Conservation (phyloP, 2,329 filamentous ascomycete genomes). For the Pyricularia pennisetigena region DNA sequence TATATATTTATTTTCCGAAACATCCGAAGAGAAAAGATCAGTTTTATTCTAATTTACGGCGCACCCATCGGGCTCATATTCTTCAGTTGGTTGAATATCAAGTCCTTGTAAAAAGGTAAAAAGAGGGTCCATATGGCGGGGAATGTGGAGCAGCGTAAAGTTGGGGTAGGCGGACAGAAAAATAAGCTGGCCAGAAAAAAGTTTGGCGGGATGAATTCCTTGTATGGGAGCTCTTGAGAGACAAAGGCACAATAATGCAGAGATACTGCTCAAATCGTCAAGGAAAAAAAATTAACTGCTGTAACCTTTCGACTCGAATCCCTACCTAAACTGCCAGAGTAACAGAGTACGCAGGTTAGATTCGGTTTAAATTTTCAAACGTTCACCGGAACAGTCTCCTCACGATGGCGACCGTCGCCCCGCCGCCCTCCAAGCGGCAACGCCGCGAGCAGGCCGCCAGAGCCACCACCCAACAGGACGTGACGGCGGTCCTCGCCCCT, state of each 20-base stretch:
- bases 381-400: neutral
- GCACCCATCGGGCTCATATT: neutral
- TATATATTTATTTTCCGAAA: too few relatives aligned
- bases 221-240: neutral
- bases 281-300: neutral
- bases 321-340: neutral
- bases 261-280: neutral
- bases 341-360: neutral
- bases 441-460: constrained; percentile 65
- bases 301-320: neutral
- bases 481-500: constrained; percentile 56
- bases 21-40: neutral
- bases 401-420: constrained; percentile 22
- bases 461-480: constrained; percentile 65
- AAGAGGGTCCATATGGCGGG: neutral
- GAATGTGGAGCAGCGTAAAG: neutral
- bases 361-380: neutral
- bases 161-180: constrained; percentile 1
- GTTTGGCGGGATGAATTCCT: neutral
- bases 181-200: neutral
- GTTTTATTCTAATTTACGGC: too few relatives aligned
- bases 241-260: neutral
- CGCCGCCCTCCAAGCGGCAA: constrained; percentile 58
- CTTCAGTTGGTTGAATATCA: neutral
- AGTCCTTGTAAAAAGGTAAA: neutral